Base-by-base conservation (phyloP, 2,329 filamentous ascomycete species). In the Scopulariopsis brevicaulis region DNA sequence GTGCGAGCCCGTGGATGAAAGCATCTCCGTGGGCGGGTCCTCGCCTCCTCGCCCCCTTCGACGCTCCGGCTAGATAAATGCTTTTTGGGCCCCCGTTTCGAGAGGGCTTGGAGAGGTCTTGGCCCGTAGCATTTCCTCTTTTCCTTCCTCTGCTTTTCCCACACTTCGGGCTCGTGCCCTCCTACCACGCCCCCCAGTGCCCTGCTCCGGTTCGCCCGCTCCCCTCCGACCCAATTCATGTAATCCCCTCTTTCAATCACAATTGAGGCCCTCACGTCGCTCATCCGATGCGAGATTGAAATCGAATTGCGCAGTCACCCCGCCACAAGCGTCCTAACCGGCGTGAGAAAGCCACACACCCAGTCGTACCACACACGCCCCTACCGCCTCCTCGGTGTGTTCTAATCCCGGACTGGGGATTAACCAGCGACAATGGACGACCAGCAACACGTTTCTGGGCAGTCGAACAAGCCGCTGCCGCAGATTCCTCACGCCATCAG, bases 401-500 rank as follows among this genome's bases (percentile, higher is more conserved):
- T 11, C n/a, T 3, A 20, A 11, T 20, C 46, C 46, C 46, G n/a
- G 4, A 20, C 46, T 24, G 4, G 20, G 22, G 46, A 11, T 8
- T 12, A 24, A 24, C n/a, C n/a, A 11, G n/a, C 46, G 18, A n/a
- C 15, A 46, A 15, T 7, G 40, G 40, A 46, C 15, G 24, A 34
- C 22, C 4, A 51, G 40, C 43, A 22, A 1, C 67, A 69, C 58
- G 63, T 70, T 59, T 70, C 68, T 55, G 70, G 68, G 5, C 69
- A 70, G 61, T 67, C 66, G 55, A 72, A 71, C 56, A 60, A 62
- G 18, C 67, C 67, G 7, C 72, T 87, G 56, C 77, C 77, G 10
- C 70, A 74, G 55, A 82, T 83, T 14, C 81, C 83, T 34, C 83
- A 87, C 63, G 72, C 78, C 54, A 73, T 86, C 52, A 65, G 72